Evolutionary conservation across 2,329 filamentous ascomycete genomes (phyloP).

Genomic region (Claviceps humidiphila): DNA sequence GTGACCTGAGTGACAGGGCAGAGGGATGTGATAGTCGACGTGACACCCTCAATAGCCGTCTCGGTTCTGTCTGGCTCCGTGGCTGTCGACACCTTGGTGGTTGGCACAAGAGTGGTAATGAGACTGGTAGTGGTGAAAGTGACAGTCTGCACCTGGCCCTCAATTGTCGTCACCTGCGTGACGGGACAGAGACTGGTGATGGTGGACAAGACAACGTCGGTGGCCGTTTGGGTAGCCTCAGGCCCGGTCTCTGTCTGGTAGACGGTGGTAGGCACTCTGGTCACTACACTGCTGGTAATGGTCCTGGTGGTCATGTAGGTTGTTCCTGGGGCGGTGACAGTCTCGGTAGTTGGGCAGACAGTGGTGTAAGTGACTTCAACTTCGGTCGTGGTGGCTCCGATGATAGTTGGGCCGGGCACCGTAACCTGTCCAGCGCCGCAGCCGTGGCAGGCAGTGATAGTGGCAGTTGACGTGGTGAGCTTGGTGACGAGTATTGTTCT

Average conservation of each 20-base stretch:
- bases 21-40: conserved; percentile 28
- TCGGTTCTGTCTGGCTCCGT: conserved; percentile 15
- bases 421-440: conserved; percentile 22
- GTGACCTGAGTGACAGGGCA: conserved; percentile 27
- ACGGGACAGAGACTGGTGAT: conserved; percentile 30
- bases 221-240: conserved; percentile 18
- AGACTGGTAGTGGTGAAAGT: conserved; percentile 13
- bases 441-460: conserved; percentile 26
- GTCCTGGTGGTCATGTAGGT: conserved; percentile 17
- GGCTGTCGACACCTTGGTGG: conserved; percentile 18
- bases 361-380: conserved; percentile 27
- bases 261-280: conserved; percentile 17
- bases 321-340: conserved; percentile 20
- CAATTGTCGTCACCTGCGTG: conserved; percentile 13
- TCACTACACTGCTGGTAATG: conserved; percentile 14
- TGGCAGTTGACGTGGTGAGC: conserved; percentile 30
- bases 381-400: conserved; percentile 17
- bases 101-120: conserved; percentile 15
- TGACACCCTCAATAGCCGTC: conserved; percentile 20
- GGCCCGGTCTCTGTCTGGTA: conserved; percentile 17
- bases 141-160: conserved; percentile 5
- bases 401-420: conserved; percentile 21
- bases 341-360: conserved; percentile 21
- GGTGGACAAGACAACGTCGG: conserved; percentile 23
- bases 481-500: conserved; percentile 30